Evolutionary conservation across 2,329 filamentous ascomycete species (phyloP).

Genomic region (Aspergillus brasiliensis): DNA sequence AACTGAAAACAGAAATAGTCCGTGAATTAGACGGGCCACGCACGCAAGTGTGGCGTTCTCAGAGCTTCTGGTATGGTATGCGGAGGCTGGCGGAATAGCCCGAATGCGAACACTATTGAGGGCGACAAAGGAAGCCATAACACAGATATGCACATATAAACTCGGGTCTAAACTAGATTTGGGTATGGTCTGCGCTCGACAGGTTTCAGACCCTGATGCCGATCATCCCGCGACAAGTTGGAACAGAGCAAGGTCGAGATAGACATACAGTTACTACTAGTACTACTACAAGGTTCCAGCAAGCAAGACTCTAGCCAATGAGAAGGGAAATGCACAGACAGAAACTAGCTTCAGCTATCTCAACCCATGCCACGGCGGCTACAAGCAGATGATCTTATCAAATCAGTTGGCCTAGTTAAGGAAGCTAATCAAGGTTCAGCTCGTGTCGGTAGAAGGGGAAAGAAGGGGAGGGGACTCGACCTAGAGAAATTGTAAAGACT

Average conservation of each 20-base stretch:
- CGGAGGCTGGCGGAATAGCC: neutral
- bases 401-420: neutral
- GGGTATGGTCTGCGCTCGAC: neutral
- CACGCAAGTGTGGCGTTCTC: neutral
- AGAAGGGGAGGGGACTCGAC: too few relatives aligned
- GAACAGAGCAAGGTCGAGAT: neutral
- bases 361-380: neutral
- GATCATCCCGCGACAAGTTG: slow-evolving; percentile 12
- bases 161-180: slow-evolving; percentile 11
- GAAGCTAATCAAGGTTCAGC: neutral
- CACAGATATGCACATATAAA: slow-evolving; percentile 3
- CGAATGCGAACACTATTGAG: neutral
- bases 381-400: neutral
- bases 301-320: neutral
- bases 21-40: neutral
- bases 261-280: neutral
- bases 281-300: neutral
- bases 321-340: neutral
- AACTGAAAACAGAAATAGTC: neutral
- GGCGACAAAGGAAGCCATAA: neutral
- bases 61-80: neutral
- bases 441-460: slow-evolving; percentile 1
- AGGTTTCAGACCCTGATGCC: slow-evolving; percentile 15
- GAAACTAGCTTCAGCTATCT: neutral
- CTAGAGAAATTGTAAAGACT: too few relatives aligned